Base-by-base conservation (phyloP, 2,329 filamentous ascomycete genomes). In the Scedosporium aurantiacum region DNA sequence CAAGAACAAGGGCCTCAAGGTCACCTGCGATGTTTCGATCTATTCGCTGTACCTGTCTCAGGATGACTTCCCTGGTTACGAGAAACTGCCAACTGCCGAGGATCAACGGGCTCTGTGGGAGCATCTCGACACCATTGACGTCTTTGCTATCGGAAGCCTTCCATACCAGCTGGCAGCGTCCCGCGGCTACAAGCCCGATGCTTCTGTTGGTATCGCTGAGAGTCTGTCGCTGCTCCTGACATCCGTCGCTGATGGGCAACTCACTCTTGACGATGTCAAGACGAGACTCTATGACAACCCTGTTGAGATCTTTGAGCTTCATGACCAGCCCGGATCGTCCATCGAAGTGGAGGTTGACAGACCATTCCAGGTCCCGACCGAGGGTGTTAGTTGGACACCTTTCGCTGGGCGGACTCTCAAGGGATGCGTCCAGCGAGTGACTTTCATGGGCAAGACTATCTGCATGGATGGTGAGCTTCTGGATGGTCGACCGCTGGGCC, bases 21-120 rank as follows among this genome's bases (percentile, higher is more conserved):
- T 92, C 54, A 91, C 89, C 23, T 92, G 89, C 73, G 89, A 92
- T 71, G 88, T 92, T 52, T 88, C 86, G n/a, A 81, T 92, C 67
- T 91, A 90, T 77, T 83, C 86, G 18, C 79, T 92, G 50, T 92
- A 91, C 77, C 78, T 92, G 25, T 86, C 86, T 4, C 86, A 85
- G 67, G 78, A 83, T 57, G 87, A 91, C 67, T 89, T 81, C 72
- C 87, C 88, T 1, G 79, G 83, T 62, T 89, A 83, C 70, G 75
- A 79, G 63, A 82, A 83, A 67, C 77, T 92, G 60, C 88, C 89
- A 10, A 87, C 84, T 2, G 75, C 74, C 21, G 78, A 82, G 64
- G 89, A 91, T 67, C 89, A 92, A 73, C 78, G 81, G 62, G 86
- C 86, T 45, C 79, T 92, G 12, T 92, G 89, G 89, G 82, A 88